phyloP scores from a whole-genome alignment of 495 filamentous ascomycete species.

The Jackrogersella multiformis region DNA sequence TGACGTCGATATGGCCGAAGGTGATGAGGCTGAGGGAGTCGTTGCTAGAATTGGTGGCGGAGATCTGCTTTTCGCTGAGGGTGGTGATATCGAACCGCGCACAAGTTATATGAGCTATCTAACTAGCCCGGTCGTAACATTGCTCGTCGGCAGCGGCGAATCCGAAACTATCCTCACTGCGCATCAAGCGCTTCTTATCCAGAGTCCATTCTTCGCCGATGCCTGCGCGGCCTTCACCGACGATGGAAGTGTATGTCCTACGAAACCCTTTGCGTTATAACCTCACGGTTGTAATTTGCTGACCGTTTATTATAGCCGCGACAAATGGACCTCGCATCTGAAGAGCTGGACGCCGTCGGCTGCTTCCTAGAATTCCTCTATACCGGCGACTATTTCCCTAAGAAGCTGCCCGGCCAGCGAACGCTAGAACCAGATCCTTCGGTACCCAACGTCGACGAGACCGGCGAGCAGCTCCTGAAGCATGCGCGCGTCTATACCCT shows the following conservation, averaged over 20 bases:
- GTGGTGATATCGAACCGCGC: slow-evolving; percentile 53
- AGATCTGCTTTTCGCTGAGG: slow-evolving; percentile 56
- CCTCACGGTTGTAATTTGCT: not conserved
- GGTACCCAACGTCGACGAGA: slow-evolving; percentile 69
- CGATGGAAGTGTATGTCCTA: slow-evolving; percentile 55
- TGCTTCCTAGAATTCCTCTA: slow-evolving; percentile 94
- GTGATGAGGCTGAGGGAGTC: slow-evolving; percentile 43
- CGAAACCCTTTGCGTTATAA: not conserved
- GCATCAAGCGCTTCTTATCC: slow-evolving; percentile 78
- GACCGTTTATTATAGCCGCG: slow-evolving; percentile 57
- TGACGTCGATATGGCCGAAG: slow-evolving; percentile 63
- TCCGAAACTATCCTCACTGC: slow-evolving; percentile 72
- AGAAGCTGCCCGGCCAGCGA: slow-evolving; percentile 64
- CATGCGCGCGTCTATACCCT: slow-evolving; percentile 91
- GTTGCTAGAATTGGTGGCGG: slow-evolving; percentile 31
- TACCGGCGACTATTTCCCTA: slow-evolving; percentile 87
- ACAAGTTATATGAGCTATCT: slow-evolving; percentile 67
- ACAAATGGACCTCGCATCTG: slow-evolving; percentile 71
- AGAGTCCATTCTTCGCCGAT: slow-evolving; percentile 78
- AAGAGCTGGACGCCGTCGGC: slow-evolving; percentile 82
- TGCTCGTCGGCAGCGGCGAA: slow-evolving; percentile 74
- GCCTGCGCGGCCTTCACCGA: slow-evolving; percentile 65
- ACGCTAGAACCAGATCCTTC: slow-evolving; percentile 67
- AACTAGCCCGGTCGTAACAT: slow-evolving; percentile 79
- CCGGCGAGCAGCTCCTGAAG: slow-evolving; percentile 78